Conservation (phyloP, 2,329 filamentous ascomycete genomes). For the Magnaporthiopsis rhizophila region DNA sequence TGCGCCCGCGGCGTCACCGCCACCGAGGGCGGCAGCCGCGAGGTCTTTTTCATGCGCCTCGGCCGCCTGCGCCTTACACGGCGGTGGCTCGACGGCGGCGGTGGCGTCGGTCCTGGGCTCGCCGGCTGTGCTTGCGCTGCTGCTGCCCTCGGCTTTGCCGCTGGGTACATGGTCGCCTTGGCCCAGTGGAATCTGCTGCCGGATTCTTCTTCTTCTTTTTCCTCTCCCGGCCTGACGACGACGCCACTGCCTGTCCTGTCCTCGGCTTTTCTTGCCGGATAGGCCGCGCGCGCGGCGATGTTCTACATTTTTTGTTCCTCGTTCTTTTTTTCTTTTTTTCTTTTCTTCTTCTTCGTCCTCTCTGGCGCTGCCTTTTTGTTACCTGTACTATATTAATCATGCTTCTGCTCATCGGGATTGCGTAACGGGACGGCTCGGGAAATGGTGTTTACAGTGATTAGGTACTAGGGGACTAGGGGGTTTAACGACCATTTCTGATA, state of each 20-base stretch:
- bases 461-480: no score
- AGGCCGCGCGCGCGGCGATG: background rate
- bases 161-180: conserved; percentile 10
- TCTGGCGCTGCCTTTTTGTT: no score
- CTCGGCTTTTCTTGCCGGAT: background rate
- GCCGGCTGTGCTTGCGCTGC: conserved; percentile 16
- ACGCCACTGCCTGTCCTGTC: background rate
- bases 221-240: background rate
- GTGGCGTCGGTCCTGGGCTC: conserved; percentile 21
- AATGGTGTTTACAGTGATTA: background rate
- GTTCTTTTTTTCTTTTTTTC: no score
- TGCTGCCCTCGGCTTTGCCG: conserved; percentile 17
- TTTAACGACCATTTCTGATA: background rate
- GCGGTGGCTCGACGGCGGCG: conserved; percentile 22
- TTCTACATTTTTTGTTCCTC: no score
- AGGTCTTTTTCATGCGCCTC: conserved; percentile 27
- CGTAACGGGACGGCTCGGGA: background rate
- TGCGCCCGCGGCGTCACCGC: conserved; percentile 3
- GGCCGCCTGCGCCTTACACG: conserved; percentile 21
- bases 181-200: background rate
- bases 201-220: background rate
- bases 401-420: background rate
- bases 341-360: no score
- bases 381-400: background rate
- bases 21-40: conserved; percentile 14